A percentile compares a stretch with the other conserved stretches of the same genome.
phyloP scores from a whole-genome alignment of 2,329 filamentous ascomycete genomes.

The Penicillium olsonii region DNA sequence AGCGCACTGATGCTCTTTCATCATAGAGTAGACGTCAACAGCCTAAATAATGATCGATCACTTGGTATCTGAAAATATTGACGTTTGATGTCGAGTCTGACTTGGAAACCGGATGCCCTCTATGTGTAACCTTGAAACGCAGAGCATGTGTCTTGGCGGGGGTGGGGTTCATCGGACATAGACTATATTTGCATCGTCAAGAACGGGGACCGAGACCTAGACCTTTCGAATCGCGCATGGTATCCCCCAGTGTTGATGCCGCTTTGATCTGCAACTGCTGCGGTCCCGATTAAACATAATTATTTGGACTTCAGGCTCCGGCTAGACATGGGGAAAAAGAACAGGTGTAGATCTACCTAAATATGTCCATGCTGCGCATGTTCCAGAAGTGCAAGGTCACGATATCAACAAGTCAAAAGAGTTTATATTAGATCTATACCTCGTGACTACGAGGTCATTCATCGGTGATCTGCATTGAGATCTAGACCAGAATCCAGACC shows the following conservation, averaged over 20 bases:
- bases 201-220: slow-evolving; percentile 3
- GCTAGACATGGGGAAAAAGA: not conserved
- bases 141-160: not conserved
- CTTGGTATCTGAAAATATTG: too few relatives aligned
- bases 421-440: not conserved
- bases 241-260: too few relatives aligned
- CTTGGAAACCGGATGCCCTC: too few relatives aligned
- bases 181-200: not conserved
- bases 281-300: too few relatives aligned
- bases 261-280: too few relatives aligned
- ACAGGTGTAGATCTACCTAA: not conserved
- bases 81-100: too few relatives aligned
- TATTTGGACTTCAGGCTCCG: too few relatives aligned
- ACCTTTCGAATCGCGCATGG: not conserved
- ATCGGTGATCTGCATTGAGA: not conserved
- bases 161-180: slow-evolving; percentile 2
- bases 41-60: not conserved
- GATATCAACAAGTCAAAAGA: not conserved
- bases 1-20: not conserved
- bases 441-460: slow-evolving; percentile 5
- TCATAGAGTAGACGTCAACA: not conserved
- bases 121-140: not conserved
- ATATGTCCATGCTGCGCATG: not conserved
- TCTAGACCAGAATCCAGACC: not conserved
- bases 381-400: not conserved